Conservation (phyloP, 1,284 basidiomycete species). For the Vanrija humicola region DNA sequence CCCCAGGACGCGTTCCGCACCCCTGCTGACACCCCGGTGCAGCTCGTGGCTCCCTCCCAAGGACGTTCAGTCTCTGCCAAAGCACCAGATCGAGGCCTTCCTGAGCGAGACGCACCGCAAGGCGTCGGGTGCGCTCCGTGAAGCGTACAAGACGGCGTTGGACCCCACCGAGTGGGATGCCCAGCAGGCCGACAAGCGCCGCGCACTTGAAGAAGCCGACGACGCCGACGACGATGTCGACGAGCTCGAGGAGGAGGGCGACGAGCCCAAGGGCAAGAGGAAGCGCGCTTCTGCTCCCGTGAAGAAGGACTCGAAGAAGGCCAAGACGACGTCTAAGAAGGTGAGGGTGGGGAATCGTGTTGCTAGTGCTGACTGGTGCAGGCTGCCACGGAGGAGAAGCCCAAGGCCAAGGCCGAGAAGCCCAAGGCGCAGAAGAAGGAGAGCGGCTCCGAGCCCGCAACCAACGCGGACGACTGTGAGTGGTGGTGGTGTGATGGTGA, state of each 20-base stretch:
- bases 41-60: constrained; percentile 82
- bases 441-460: constrained; percentile 17
- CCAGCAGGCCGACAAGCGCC: constrained; percentile 55
- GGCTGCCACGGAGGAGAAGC: constrained; percentile 36
- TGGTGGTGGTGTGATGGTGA: background rate
- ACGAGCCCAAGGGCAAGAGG: constrained; percentile 55
- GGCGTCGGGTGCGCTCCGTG: constrained; percentile 67
- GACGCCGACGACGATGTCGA: constrained; percentile 59
- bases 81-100: constrained; percentile 78
- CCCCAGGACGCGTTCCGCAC: constrained; percentile 13
- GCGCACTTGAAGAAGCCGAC: constrained; percentile 58
- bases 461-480: constrained; percentile 36
- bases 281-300: constrained; percentile 51
- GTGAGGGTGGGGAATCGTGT: constrained; percentile 14
- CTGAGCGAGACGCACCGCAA: constrained; percentile 66
- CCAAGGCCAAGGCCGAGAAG: constrained; percentile 52
- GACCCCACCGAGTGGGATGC: constrained; percentile 68
- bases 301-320: constrained; percentile 55
- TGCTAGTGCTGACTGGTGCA: background rate
- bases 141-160: constrained; percentile 76
- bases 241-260: constrained; percentile 58
- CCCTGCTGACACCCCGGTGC: constrained; percentile 8
- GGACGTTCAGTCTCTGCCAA: constrained; percentile 73
- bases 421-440: constrained; percentile 23
- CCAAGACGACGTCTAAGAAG: constrained; percentile 48